Base-by-base conservation (phyloP, 2,329 filamentous ascomycete species). In the Curvularia spicifera region DNA sequence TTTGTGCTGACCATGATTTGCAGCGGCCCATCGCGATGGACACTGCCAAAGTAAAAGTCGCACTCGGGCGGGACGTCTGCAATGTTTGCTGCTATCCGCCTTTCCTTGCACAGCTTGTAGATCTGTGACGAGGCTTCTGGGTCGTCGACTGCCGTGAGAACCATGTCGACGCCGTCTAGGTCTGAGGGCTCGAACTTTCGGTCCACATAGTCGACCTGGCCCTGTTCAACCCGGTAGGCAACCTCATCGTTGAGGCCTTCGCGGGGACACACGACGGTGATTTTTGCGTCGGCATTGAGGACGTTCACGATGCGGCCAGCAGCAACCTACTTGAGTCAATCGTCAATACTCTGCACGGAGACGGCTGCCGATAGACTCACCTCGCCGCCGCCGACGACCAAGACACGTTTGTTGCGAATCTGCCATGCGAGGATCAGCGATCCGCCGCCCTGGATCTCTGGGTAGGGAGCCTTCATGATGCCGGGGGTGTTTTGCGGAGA, bases 1-100 rank as follows among this genome's bases (percentile, higher is more conserved):
- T 98, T 99, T 35, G 95, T 99, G 80, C 91, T 96, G 68, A 99
- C 94, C 95, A 99, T 99, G 71, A 99, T 89, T 81, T 99, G 95
- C 60, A 99, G 79, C 5, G 95, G 95, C 0, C 95, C 95, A 76
- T 99, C 95, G 50, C 95, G 89, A 79, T 99, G 91, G 39, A 97
- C 89, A 74, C 91, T 95, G 62, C 95, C 95, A 80, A 99, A 99
- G 83, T 97, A 99, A 75, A 99, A 99, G 74, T 99, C 95, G 78
- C 95, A 99, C 77, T 99, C 95, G 0, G 92, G 86, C 0, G 95
- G 95, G 3, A 99, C 95, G 75, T 99, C 95, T 66, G 95, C 95
- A 66, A 99, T 97, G 78, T 99, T 99, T 56, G 93, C 93, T 5
- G 93, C 87, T 64, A 98, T 91, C 60, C 87, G 87, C 59, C 83